Evolutionary conservation across 306 rosid genomes (phyloP), one percentile per base, ranked within the genome.

Genomic region (Hippophae rhamnoides): DNA sequence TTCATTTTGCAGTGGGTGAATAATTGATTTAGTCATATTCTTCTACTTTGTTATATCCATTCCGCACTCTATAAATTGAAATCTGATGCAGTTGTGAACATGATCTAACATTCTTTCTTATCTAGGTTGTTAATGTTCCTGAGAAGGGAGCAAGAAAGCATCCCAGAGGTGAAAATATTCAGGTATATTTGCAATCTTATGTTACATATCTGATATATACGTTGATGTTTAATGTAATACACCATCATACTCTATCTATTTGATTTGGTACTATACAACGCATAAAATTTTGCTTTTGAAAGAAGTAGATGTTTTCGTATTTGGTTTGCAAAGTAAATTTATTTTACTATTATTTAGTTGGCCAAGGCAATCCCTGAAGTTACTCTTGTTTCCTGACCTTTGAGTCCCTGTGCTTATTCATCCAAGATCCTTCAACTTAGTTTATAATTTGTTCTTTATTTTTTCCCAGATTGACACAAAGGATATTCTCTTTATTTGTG

Each of bases 61-160:
- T 62, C 57, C 27, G 11, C 49, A 2, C 12, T 43, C 47, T 41
- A 52, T 57, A 57, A 41, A 5, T 47, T 52, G 48, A 41, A 5
- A 61, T 59, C 70, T 76, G 70, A 49, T 13, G 18, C 14, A 23
- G 53, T 49, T 5, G 14, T 6, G 14, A 12, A 23, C n/a, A 13
- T 12, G n/a, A 12, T 12, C 53, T 49, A 49, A 12, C 7, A 13
- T 70, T 71, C 54, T 71, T 66, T 74, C 61, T 65, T 57, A 69
- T 79, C 47, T 62, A 93, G 99, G 72, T 93, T 78, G 99, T 93
- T 73, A 93, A 86, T 63, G 94, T 93, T 71, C 99, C 99, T 55
- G 99, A 93, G 83, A 93, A 84, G 85, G 96, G 95, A 64, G 96
- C 99, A 59, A 82, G 99, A 55, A 88, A 93, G 79, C 93, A 88